These are phyloP conservation scores for Dryas alaskensis DNA, from an alignment of 306 rosid genomes.

Conservation along the genomic window DNA sequence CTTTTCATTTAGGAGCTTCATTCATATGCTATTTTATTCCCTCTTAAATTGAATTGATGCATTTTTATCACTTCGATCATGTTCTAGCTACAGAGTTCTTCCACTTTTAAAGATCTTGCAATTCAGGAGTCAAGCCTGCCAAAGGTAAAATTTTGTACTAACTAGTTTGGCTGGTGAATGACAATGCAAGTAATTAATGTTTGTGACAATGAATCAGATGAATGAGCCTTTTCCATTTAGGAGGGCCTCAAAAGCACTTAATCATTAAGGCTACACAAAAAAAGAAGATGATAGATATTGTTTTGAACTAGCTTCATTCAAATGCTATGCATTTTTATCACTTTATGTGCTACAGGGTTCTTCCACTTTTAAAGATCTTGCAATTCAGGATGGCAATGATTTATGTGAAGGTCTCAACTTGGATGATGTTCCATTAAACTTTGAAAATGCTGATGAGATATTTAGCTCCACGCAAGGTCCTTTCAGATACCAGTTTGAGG, in stretches of 20 bases:
- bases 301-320: neutral
- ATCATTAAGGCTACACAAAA: neutral
- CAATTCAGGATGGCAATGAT: constrained; percentile 39
- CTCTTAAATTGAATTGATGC: neutral
- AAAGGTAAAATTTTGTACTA: constrained; percentile 46
- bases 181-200: neutral
- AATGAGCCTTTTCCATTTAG: neutral
- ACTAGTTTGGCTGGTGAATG: neutral
- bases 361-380: constrained; percentile 45
- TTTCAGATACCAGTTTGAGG: constrained; percentile 44
- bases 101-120: constrained; percentile 44
- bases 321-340: neutral
- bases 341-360: constrained; percentile 36
- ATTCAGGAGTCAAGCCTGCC: constrained; percentile 40
- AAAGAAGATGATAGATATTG: neutral
- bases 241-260: neutral
- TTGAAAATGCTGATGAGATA: constrained; percentile 46
- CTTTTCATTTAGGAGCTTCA: neutral
- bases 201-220: too few relatives aligned
- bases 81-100: constrained; percentile 36
- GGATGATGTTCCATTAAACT: constrained; percentile 40
- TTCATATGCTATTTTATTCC: neutral
- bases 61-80: neutral
- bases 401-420: constrained; percentile 52
- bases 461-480: constrained; percentile 49